Evolutionary conservation across 352 stramenopile genomes (phyloP), one percentile per base, ranked within the genome.

Genomic region (Paralagenidium karlingii): DNA sequence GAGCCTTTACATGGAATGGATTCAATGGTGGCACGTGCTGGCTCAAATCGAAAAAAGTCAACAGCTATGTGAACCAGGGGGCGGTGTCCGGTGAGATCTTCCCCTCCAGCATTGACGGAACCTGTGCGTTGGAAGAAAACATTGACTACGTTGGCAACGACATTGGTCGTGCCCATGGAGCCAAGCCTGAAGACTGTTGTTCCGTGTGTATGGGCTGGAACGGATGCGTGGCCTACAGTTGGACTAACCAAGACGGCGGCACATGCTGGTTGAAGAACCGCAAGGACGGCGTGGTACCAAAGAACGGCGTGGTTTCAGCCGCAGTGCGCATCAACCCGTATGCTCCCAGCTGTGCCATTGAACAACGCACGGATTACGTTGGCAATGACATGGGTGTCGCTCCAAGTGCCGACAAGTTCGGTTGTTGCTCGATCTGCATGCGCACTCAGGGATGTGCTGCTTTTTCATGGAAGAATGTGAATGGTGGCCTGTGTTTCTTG

Each of bases 211-310:
- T 41, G 25, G 30, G 43, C 24, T 48, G 24, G 8, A 18, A 31
- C 5, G 53, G 49, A 13, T 66, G 56, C 36, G 34, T 27, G 9
- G 48, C 47, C 15, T 66, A 57, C 40, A 47, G 48, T 21, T 66
- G 56, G 56, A 58, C 13, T 25, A 38, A 51, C 31, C 62, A 40
- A 37, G 49, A 62, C 24, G 18, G 42, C 1, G 56, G 56, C 45
- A 66, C 52, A 26, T 66, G 56, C 45, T 66, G 56, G 56, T 48
- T 66, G 40, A 66, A 66, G 52, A 49, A 38, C 2, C 48, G 38
- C 21, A 33, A 34, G 19, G 42, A 18, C 8, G n/a, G n/a, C n/a
- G n/a, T n/a, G n/a, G n/a, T n/a, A n/a, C n/a, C n/a, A n/a, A n/a
- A n/a, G n/a, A n/a, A n/a, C n/a, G n/a, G n/a, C n/a, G n/a, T n/a